Evolutionary conservation across 1,284 basidiomycete genomes (phyloP).

Genomic region (Exsudoporus floridanus): DNA sequence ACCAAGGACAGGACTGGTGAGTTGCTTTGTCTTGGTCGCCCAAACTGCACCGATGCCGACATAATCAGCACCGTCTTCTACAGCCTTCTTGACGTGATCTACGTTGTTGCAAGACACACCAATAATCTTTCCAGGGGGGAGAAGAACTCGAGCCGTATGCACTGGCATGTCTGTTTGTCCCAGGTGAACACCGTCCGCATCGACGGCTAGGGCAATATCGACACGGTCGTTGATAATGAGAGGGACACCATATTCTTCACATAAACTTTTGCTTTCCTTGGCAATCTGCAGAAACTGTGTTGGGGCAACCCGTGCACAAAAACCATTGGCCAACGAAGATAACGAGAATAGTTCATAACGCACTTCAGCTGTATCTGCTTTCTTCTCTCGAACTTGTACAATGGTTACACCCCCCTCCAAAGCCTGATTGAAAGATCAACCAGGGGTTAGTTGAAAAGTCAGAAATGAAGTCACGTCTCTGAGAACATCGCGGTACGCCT

Average conservation of each 20-base stretch:
- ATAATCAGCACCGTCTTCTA: conserved; percentile 73
- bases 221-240: conserved; percentile 92
- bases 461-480: conserved; percentile 57
- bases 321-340: neutral
- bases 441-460: neutral
- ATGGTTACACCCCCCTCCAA: conserved; percentile 85
- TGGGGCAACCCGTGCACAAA: neutral
- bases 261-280: conserved; percentile 67
- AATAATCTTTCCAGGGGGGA: conserved; percentile 74
- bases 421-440: conserved; percentile 46
- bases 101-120: conserved; percentile 79
- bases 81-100: conserved; percentile 60
- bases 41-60: conserved; percentile 85
- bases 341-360: conserved; percentile 17
- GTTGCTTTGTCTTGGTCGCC: conserved; percentile 71
- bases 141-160: conserved; percentile 61
- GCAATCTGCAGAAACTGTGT: conserved; percentile 80
- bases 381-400: conserved; percentile 89
- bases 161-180: conserved; percentile 91
- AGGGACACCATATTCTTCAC: conserved; percentile 79
- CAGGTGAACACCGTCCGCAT: conserved; percentile 82
- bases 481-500: conserved; percentile 77
- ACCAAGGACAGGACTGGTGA: conserved; percentile 58
- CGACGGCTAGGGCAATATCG: conserved; percentile 80
- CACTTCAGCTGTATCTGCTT: conserved; percentile 75